These are phyloP conservation scores for Cryptomeria japonica DNA, from an alignment of 75 land plant genomes.

Conservation along the genomic window DNA sequence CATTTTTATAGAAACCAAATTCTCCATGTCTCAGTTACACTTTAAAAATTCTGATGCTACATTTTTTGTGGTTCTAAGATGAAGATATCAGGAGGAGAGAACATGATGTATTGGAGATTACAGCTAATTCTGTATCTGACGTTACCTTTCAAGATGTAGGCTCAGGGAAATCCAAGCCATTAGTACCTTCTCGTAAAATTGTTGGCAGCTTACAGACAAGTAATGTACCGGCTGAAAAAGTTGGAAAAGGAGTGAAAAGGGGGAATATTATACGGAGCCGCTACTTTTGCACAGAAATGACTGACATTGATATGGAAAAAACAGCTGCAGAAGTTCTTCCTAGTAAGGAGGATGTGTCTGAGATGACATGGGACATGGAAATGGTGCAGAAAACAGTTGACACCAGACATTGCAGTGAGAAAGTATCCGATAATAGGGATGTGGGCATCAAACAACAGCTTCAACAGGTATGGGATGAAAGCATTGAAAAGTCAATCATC, in stretches of 20 bases:
- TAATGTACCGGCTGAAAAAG: background rate
- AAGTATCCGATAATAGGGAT: background rate
- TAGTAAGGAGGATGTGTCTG: background rate
- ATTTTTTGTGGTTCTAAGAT: background rate
- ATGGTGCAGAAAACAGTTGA: background rate
- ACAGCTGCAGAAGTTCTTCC: background rate
- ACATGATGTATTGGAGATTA: background rate
- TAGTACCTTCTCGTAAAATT: background rate
- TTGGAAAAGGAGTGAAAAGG: background rate
- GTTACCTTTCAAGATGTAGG: constrained; percentile 5
- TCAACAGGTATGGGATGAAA: background rate
- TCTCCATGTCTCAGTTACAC: background rate
- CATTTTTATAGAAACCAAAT: background rate
- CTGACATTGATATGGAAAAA: constrained; percentile 12
- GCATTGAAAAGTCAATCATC: background rate
- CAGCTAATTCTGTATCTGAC: background rate
- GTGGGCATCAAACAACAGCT: background rate
- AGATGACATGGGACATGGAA: background rate
- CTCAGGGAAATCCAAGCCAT: background rate
- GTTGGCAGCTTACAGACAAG: background rate
- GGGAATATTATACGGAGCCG: constrained; percentile 25
- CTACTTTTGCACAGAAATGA: constrained; percentile 15
- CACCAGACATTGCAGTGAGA: background rate
- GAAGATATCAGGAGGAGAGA: background rate
- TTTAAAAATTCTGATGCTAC: background rate